Evolutionary conservation across 768 basidiomycete species (phyloP).

Genomic region (Psilocybe sp.): DNA sequence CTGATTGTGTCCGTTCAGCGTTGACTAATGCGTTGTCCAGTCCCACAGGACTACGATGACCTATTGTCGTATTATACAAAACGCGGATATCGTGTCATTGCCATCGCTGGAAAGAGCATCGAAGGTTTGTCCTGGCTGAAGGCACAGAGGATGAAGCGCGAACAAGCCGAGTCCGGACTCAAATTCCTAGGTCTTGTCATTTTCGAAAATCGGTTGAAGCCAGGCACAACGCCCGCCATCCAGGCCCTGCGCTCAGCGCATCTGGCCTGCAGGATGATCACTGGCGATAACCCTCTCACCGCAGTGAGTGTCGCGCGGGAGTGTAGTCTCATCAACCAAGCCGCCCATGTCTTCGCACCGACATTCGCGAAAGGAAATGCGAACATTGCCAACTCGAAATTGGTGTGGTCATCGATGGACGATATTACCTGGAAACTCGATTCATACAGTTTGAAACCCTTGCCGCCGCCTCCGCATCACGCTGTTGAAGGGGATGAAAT

Average conservation of each 20-base stretch:
- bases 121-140: constrained; percentile 95
- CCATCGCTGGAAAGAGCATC: constrained; percentile 94
- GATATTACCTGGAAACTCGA: constrained; percentile 84
- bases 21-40: constrained; percentile 36
- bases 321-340: constrained; percentile 84
- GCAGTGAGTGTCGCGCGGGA: constrained; percentile 97
- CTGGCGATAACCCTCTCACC: constrained; percentile 95
- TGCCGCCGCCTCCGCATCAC: constrained; percentile 66
- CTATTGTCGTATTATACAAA: constrained; percentile 95
- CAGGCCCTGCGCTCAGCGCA: constrained; percentile 86
- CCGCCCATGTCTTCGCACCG: constrained; percentile 87
- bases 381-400: constrained; percentile 48
- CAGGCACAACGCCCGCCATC: constrained; percentile 87
- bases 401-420: constrained; percentile 93
- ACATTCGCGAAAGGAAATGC: constrained; percentile 62
- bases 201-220: constrained; percentile 97
- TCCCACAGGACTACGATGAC: constrained; percentile 95
- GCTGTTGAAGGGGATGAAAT: constrained; percentile 69
- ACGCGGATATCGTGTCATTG: constrained; percentile 96
- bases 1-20: neutral
- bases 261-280: constrained; percentile 95
- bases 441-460: constrained; percentile 81
- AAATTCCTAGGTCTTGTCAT: constrained; percentile 94
- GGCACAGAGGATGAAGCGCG: constrained; percentile 94
- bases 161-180: constrained; percentile 89